phyloP scores from a whole-genome alignment of 345 rosid genomes.

The Capsella bursapastoris region DNA sequence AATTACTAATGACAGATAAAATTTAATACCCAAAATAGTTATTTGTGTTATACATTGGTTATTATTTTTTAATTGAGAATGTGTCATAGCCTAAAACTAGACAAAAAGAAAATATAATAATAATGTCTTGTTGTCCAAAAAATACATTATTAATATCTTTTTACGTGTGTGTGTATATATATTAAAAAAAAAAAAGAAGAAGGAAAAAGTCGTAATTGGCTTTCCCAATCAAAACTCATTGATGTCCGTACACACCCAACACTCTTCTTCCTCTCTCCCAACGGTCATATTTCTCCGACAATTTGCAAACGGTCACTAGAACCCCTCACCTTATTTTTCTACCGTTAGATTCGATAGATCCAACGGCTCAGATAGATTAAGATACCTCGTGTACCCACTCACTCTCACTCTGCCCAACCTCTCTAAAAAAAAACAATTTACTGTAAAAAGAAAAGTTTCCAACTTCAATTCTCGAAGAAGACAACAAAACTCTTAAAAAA shows the following conservation, averaged over 20 bases:
- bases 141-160: not conserved
- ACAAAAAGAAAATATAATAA: not conserved
- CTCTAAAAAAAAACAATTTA: conserved; percentile 5
- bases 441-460: conserved; percentile 44
- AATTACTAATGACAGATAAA: conserved; percentile 5
- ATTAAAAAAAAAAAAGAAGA: not conserved
- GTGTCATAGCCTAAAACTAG: conserved; percentile 7
- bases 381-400: conserved; percentile 45
- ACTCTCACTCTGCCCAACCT: conserved; percentile 46
- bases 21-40: conserved; percentile 26
- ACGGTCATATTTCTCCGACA: conserved; percentile 99
- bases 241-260: conserved; percentile 60
- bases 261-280: conserved; percentile 52
- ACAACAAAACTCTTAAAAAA: conserved; percentile 44
- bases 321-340: conserved; percentile 25
- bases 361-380: conserved; percentile 49
- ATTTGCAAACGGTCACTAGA: conserved; percentile 76
- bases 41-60: conserved; percentile 1
- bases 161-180: not conserved
- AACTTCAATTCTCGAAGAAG: conserved; percentile 50
- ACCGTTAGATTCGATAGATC: conserved; percentile 66
- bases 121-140: conserved; percentile 23
- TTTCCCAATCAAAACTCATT: conserved; percentile 33
- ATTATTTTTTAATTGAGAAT: not conserved
- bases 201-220: not conserved